Evolutionary conservation across 768 basidiomycete genomes (phyloP).

Genomic region (Tylopilus vinaceipallidus): DNA sequence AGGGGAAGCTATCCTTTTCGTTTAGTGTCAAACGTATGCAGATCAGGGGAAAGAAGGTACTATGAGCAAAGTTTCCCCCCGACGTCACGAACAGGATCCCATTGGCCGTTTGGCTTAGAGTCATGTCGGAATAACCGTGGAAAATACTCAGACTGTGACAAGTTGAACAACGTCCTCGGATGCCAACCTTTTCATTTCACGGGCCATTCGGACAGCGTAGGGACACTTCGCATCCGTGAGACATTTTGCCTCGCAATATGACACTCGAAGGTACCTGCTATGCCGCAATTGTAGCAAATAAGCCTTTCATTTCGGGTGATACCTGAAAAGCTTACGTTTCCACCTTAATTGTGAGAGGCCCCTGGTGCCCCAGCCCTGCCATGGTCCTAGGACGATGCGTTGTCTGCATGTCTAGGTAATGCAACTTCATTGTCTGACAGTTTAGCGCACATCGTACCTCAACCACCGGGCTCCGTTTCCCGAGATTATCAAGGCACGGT

Average conservation of each 20-base stretch:
- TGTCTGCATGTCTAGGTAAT: background rate
- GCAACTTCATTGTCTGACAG: background rate
- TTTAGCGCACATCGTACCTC: no score
- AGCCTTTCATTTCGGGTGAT: background rate
- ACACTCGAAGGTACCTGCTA: background rate
- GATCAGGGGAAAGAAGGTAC: background rate
- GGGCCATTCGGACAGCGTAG: background rate
- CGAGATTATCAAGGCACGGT: conserved; percentile 9
- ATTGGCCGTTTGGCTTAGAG: no score
- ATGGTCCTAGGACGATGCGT: background rate
- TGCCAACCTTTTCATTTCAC: no score
- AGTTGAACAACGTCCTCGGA: background rate
- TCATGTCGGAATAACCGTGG: background rate
- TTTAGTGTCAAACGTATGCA: background rate
- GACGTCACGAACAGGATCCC: background rate
- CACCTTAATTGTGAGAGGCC: background rate
- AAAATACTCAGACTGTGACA: background rate
- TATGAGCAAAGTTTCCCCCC: background rate
- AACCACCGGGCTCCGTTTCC: background rate
- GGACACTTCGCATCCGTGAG: background rate
- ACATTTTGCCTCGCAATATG: background rate
- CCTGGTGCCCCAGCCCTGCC: background rate
- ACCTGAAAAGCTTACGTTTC: background rate
- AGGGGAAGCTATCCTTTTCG: background rate
- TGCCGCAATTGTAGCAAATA: background rate